These are phyloP conservation scores for Hypoxylon sp. DNA, from an alignment of 2,329 filamentous ascomycete species.

Conservation along the genomic window DNA sequence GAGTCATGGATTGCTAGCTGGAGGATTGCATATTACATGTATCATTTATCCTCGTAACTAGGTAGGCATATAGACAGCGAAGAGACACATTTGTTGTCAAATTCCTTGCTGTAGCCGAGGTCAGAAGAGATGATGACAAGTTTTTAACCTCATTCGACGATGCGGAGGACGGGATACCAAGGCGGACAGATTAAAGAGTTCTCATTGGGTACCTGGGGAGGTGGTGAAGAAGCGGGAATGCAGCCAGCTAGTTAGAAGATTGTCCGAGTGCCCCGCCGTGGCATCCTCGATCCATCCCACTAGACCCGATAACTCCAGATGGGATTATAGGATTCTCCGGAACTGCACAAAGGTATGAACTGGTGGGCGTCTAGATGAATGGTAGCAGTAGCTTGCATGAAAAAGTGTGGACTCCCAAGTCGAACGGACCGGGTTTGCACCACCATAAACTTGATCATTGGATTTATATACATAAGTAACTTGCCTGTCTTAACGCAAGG, in stretches of 20 bases:
- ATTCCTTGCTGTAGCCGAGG: conserved; percentile 6
- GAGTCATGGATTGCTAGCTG: no score
- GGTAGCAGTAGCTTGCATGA: conserved; percentile 13
- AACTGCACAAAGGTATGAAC: conserved; percentile 8
- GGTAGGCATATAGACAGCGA: no score
- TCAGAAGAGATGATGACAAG: conserved; percentile 10
- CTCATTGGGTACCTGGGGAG: conserved; percentile 28
- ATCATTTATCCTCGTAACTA: no score
- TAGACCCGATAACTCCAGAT: conserved; percentile 35
- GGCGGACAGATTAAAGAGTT: conserved; percentile 23
- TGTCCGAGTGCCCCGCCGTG: conserved; percentile 36
- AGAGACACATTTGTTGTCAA: conserved; percentile 6
- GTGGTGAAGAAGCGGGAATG: conserved; percentile 34
- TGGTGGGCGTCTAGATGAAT: conserved; percentile 12
- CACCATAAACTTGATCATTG: conserved; percentile 1
- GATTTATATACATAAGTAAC: no score
- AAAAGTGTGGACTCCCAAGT: background rate
- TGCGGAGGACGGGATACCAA: conserved; percentile 34
- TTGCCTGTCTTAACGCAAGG: no score
- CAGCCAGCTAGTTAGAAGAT: conserved; percentile 33
- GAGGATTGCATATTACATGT: no score
- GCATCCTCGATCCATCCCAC: conserved; percentile 35
- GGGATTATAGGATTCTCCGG: conserved; percentile 17
- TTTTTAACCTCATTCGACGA: conserved; percentile 28
- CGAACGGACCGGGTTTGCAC: conserved; percentile 23